Evolutionary conservation across 2,329 filamentous ascomycete species (phyloP).

Genomic region (Microcyclospora pomicola): DNA sequence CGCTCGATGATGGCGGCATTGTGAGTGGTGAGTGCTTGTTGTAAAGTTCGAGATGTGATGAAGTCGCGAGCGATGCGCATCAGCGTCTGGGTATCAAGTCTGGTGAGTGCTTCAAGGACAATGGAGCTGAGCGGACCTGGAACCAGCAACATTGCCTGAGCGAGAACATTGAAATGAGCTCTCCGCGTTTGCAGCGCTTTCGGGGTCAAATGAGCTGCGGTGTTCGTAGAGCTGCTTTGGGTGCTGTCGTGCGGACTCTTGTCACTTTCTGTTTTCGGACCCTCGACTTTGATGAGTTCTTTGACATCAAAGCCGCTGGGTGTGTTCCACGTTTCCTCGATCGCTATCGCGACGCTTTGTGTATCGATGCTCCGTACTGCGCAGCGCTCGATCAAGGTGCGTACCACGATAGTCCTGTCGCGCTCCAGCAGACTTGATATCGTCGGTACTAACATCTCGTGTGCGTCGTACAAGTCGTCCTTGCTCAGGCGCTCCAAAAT

Average conservation of each 20-base stretch:
- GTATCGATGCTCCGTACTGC: slow-evolving; percentile 49
- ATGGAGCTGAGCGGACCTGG: slow-evolving; percentile 55
- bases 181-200: slow-evolving; percentile 28
- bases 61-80: slow-evolving; percentile 52
- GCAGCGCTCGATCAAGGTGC: slow-evolving; percentile 71
- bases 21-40: slow-evolving; percentile 45
- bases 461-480: slow-evolving; percentile 65
- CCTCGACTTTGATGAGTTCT: slow-evolving; percentile 45
- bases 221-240: slow-evolving; percentile 4
- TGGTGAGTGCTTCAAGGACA: slow-evolving; percentile 48
- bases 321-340: slow-evolving; percentile 44
- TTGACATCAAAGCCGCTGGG: slow-evolving; percentile 39
- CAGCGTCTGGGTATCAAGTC: slow-evolving; percentile 36
- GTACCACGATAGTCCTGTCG: slow-evolving; percentile 64
- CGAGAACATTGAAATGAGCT: slow-evolving; percentile 62
- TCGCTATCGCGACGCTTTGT: slow-evolving; percentile 39
- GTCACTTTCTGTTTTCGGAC: slow-evolving; percentile 5
- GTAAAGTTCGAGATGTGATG: slow-evolving; percentile 47
- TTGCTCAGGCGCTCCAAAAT: slow-evolving; percentile 74
- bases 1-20: slow-evolving; percentile 43
- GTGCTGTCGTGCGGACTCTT: slow-evolving; percentile 7
- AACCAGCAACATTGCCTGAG: slow-evolving; percentile 63
- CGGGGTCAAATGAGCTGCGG: slow-evolving; percentile 4
- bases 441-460: slow-evolving; percentile 58
- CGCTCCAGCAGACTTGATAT: slow-evolving; percentile 60